phyloP scores from a whole-genome alignment of 2,329 filamentous ascomycete genomes.

The Hypoxylon sp. region DNA sequence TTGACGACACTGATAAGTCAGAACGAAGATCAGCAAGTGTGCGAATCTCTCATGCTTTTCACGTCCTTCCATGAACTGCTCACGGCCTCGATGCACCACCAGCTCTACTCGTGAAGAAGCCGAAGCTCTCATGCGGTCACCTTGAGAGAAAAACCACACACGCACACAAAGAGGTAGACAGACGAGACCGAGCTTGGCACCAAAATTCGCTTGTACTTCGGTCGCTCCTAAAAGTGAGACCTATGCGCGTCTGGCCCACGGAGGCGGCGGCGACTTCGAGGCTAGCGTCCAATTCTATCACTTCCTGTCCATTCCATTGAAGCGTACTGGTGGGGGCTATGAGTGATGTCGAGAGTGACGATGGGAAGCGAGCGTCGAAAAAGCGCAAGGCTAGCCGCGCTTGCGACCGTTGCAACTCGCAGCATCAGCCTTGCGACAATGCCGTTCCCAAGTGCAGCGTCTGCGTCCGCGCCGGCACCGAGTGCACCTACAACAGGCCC shows the following conservation, averaged over 20 bases:
- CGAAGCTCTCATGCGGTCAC: conserved; percentile 13
- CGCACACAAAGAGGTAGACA: conserved; percentile 5
- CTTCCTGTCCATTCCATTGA: conserved; percentile 14
- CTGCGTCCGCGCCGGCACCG: conserved; percentile 50
- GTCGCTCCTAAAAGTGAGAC: conserved; percentile 1
- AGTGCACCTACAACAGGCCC: conserved; percentile 48
- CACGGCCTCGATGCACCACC: conserved; percentile 7
- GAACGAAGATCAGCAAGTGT: neutral
- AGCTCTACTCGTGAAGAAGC: neutral
- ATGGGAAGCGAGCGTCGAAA: conserved; percentile 46
- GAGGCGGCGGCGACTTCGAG: conserved; percentile 3
- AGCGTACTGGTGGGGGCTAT: conserved; percentile 42
- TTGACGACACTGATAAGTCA: conserved; percentile 1
- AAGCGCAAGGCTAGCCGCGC: conserved; percentile 47
- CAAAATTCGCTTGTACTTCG: conserved; percentile 13
- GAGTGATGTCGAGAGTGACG: conserved; percentile 48
- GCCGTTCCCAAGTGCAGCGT: conserved; percentile 56
- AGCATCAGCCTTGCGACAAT: conserved; percentile 59
- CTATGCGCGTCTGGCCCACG: conserved; percentile 11
- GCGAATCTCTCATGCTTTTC: neutral
- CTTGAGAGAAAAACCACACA: conserved; percentile 11
- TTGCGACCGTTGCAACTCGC: conserved; percentile 57
- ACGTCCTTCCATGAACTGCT: neutral
- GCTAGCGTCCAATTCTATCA: conserved; percentile 31
- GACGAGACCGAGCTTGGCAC: conserved; percentile 1